Evolutionary conservation across 208 protist genomes (phyloP).

Genomic region (Trypanosoma avium): DNA sequence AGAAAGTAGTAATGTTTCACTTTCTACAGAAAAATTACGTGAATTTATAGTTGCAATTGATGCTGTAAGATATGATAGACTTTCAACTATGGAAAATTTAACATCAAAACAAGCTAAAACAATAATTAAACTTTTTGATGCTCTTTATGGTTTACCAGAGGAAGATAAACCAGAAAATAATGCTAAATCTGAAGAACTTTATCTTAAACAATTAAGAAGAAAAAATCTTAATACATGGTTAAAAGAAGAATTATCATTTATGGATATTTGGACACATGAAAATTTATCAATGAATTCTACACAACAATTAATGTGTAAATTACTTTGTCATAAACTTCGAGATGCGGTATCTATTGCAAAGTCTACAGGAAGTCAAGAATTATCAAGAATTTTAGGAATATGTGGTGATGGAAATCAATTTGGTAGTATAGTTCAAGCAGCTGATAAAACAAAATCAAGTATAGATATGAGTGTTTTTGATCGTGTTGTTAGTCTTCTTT

Average conservation of each 20-base stretch:
- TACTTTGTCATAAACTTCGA: constrained; percentile 74
- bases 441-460: constrained; percentile 35
- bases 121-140: constrained; percentile 60
- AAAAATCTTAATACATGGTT: constrained; percentile 78
- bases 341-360: constrained; percentile 55
- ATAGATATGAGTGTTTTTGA: constrained; percentile 56
- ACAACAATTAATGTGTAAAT: constrained; percentile 68
- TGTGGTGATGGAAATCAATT: constrained; percentile 89
- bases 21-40: constrained; percentile 69
- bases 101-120: constrained; percentile 60
- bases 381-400: constrained; percentile 71
- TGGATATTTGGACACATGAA: constrained; percentile 29
- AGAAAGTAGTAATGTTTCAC: constrained; percentile 39
- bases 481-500: constrained; percentile 77
- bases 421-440: constrained; percentile 69
- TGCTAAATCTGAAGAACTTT: constrained; percentile 65
- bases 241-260: constrained; percentile 46
- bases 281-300: constrained; percentile 27
- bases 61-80: constrained; percentile 25
- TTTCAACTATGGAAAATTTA: constrained; percentile 39
- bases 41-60: constrained; percentile 34
- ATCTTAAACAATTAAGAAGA: constrained; percentile 72
- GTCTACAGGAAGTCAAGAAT: constrained; percentile 43
- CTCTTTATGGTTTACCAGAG: constrained; percentile 84
- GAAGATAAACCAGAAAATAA: constrained; percentile 60